phyloP scores from a whole-genome alignment of 331 rosid genomes.

The Acacia pycnantha region DNA sequence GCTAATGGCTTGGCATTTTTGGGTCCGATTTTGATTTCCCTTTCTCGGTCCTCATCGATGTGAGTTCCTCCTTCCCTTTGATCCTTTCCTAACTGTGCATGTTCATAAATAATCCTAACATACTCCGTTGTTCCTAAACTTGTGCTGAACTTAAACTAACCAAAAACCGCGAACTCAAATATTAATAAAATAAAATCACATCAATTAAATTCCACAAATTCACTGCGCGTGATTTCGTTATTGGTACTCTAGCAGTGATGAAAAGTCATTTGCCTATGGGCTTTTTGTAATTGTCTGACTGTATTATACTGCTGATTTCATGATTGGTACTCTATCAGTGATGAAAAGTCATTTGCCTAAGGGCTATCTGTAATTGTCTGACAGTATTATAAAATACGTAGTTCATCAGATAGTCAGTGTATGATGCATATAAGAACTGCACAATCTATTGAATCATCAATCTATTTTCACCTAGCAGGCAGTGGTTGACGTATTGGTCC shows the following conservation, averaged over 20 bases:
- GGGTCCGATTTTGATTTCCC: too few species aligned
- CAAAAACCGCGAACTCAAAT: too few species aligned
- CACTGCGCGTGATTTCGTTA: not conserved
- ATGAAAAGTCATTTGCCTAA: not conserved
- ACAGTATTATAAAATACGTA: not conserved
- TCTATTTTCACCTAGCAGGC: constrained; percentile 59
- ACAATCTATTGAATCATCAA: not conserved
- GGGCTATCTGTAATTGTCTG: not conserved
- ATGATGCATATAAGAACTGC: constrained; percentile 6
- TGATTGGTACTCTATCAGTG: too few species aligned
- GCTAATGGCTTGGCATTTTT: not conserved
- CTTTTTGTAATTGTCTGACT: not conserved
- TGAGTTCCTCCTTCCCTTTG: too few species aligned
- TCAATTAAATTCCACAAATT: too few species aligned
- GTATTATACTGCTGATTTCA: not conserved
- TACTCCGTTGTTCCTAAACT: too few species aligned
- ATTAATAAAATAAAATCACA: too few species aligned
- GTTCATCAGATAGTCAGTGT: not conserved
- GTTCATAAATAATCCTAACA: too few species aligned
- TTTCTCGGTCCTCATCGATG: not conserved
- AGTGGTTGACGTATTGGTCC: constrained; percentile 95
- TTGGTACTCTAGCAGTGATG: not conserved
- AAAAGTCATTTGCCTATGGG: constrained; percentile 11
- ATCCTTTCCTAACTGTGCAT: too few species aligned
- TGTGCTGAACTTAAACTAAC: too few species aligned